Evolutionary conservation across 495 filamentous ascomycete genomes (phyloP), one percentile per base, ranked within the genome.

Genomic region (Daldinia childiae): DNA sequence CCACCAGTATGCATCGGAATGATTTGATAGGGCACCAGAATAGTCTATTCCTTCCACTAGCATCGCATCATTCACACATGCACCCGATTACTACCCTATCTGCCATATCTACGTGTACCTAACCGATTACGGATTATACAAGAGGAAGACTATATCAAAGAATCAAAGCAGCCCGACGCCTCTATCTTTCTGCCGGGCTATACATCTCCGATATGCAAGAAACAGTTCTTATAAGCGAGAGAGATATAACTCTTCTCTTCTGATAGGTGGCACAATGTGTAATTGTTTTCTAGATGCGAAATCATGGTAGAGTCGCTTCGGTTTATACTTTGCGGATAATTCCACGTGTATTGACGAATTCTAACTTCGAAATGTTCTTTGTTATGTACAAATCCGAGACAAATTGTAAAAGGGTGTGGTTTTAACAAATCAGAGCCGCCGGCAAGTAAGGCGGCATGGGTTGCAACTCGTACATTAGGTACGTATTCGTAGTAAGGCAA

Each of bases 81-180:
- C 70, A 65, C 70, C 65, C 70, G 65, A 61, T 65, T 68, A 43
- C 61, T 52, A 73, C 70, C 50, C 57, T 65, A 73, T 67, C 69
- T 72, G 56, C 51, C 48, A 62, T 39, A 15, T 60, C 24, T 60
- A 60, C 55, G 39, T 41, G 34, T 58, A 62, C 61, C 65, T 66
- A 65, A 63, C 66, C 34, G 39, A 34, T 62, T 62, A 29, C 19
- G 50, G 56, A 61, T 50, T 58, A 55, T 59, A 32, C 24, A 60
- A 30, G 36, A 64, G 7, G 30, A 36, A 63, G 60, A 30, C 34
- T 15, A 59, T 27, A 63, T 69, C 54, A 48, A 24, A 24, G 38
- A 27, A 63, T 69, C 54, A 48, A 24, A 24, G 48, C 19, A 54
- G 15, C 43, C 27, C 21, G 51, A 27, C 34, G 14, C n/a, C 4